These are phyloP conservation scores for California macrophylla DNA, from an alignment of 441 rosid species.

Conservation along the genomic window DNA sequence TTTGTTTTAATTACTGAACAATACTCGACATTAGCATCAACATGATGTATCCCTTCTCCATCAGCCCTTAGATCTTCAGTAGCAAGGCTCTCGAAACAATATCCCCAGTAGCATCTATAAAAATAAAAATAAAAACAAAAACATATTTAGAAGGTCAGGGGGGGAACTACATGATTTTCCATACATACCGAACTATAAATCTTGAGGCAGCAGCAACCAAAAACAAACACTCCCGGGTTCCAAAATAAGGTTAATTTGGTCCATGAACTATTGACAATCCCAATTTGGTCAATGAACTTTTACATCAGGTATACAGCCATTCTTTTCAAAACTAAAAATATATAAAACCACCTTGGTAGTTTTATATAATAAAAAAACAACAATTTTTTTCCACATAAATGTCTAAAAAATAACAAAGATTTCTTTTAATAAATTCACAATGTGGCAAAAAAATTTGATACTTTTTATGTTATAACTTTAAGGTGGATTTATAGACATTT, in stretches of 20 bases:
- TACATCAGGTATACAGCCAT: too few species aligned
- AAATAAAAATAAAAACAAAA: slow-evolving; percentile 15
- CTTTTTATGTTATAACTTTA: too few species aligned
- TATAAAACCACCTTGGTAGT: neutral
- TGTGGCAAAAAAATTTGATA: too few species aligned
- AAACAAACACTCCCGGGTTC: neutral
- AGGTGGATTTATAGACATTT: too few species aligned
- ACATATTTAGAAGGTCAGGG: neutral
- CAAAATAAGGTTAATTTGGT: neutral
- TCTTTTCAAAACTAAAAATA: neutral
- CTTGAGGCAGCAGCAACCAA: neutral
- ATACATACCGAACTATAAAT: neutral
- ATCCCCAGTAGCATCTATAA: slow-evolving; percentile 93
- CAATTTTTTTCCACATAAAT: too few species aligned
- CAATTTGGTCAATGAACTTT: neutral
- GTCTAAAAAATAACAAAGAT: neutral
- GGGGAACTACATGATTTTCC: neutral
- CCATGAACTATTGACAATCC: neutral
- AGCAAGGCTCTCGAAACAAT: slow-evolving; percentile 86
- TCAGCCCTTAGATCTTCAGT: slow-evolving; percentile 80
- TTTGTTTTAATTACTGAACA: slow-evolving; percentile 85
- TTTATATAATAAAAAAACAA: too few species aligned
- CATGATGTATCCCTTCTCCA: slow-evolving; percentile 70
- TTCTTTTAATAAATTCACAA: too few species aligned
- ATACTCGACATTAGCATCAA: slow-evolving; percentile 81